phyloP scores from a whole-genome alignment of 352 stramenopile species.

The Phytophthora tentaculata region DNA sequence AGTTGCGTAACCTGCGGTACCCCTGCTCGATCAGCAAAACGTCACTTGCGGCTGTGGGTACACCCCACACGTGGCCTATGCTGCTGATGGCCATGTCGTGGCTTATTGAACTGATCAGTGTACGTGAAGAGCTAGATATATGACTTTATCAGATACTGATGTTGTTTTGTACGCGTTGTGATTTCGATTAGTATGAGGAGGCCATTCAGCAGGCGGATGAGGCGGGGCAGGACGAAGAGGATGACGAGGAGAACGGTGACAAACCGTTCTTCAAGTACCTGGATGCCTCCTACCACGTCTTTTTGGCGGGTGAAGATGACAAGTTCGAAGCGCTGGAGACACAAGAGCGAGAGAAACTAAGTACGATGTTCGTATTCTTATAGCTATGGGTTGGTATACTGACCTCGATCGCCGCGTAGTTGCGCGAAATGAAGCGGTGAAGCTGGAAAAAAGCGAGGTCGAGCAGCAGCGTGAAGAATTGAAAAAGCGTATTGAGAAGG shows the following conservation, averaged over 20 bases:
- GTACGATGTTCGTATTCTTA: conserved; percentile 26
- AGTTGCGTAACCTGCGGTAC: conserved; percentile 90
- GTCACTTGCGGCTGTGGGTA: conserved; percentile 93
- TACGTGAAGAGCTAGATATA: conserved; percentile 38
- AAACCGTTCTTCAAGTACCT: conserved; percentile 97
- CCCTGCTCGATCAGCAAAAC: conserved; percentile 97
- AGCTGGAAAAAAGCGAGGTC: conserved; percentile 58
- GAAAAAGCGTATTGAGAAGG: conserved; percentile 65
- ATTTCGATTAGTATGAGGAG: conserved; percentile 79
- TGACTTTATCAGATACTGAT: conserved; percentile 17
- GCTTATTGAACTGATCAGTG: conserved; percentile 95
- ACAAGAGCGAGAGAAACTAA: conserved; percentile 62
- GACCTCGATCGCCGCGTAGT: conserved; percentile 34
- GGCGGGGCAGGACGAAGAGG: conserved; percentile 50
- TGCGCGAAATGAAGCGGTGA: conserved; percentile 56
- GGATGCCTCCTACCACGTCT: conserved; percentile 90
- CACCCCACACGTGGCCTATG: conserved; percentile 95
- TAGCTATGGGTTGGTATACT: conserved; percentile 8
- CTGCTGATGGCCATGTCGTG: conserved; percentile 96
- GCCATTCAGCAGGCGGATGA: conserved; percentile 63
- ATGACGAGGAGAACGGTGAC: conserved; percentile 81
- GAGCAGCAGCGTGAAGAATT: conserved; percentile 66
- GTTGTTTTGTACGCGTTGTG: conserved; percentile 1
- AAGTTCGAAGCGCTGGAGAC: conserved; percentile 87
- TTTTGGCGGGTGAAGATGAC: conserved; percentile 95